Base-by-base conservation (phyloP, 208 protist genomes). In the Leishmania martiniquensis region DNA sequence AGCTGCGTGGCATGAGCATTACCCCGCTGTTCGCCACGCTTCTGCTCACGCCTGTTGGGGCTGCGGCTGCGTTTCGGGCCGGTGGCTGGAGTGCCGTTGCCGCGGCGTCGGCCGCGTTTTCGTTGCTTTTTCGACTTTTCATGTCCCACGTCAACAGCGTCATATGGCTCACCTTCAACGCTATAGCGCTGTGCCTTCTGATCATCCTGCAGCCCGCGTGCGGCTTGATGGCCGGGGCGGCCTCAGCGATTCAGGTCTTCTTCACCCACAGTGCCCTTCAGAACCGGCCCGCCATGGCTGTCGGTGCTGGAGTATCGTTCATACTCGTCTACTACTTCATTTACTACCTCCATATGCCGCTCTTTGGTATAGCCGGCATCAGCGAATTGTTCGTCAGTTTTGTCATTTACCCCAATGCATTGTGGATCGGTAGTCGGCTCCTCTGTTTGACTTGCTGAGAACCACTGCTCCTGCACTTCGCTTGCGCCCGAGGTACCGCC, bases 331-430 rank as follows among this genome's bases (percentile, higher is more conserved):
- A 73, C 77, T 83, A 75, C 67, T 87, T 90, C 78, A 51, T 85
- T 0, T 54, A 67, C 17, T 37, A 83, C 37, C 74, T 90, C 32
- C 54, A 76, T 0, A 66, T 90, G 57, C 76, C 78, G 22, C 47
- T 87, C 12, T 73, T 74, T 63, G 82, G 85, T 44, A 76, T 75
- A 20, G 59, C 51, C 6, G 85, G 81, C 60, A 87, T 85, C 69
- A 88, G 85, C 44, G 86, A 86, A 44, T 63, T 84, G n/a, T 89
- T 88, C 78, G 67, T 92, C 15, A 86, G 78, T 51, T 87, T 87
- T 78, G 85, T 94, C 34, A 74, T 89, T n/a, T 94, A 91, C 75
- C 87, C 87, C 54, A 94, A 90, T 63, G 82, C 84, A 1, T 34
- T 94, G 25, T 94, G 87, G 90, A 74, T 89, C 4, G 81, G 80